These are phyloP conservation scores for Nannochloropsis salina DNA, from an alignment of 108 stramenopile species.

Conservation along the genomic window DNA sequence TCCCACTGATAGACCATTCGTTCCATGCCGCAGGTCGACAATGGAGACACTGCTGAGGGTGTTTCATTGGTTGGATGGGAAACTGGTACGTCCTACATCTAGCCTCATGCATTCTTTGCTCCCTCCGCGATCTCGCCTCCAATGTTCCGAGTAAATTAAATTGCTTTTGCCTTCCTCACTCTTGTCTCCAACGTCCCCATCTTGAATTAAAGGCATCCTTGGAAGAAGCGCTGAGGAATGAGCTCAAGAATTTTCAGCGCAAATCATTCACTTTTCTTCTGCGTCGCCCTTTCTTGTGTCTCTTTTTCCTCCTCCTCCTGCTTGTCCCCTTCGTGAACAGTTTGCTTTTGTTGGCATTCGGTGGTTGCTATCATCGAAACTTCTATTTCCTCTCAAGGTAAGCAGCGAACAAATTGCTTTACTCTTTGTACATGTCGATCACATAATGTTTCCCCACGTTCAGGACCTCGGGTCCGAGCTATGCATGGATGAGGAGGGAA, in stretches of 20 bases:
- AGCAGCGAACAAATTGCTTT: background rate
- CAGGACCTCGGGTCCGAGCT: background rate
- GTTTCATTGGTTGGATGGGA: background rate
- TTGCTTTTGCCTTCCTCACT: background rate
- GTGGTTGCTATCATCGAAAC: background rate
- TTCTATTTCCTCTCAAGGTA: background rate
- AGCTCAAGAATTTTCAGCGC: background rate
- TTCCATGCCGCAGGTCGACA: background rate
- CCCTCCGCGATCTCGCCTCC: background rate
- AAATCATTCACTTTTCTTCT: background rate
- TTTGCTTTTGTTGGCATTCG: slow-evolving; percentile 6
- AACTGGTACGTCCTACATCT: background rate
- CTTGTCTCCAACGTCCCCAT: background rate
- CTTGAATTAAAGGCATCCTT: background rate
- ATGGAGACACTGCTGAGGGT: background rate
- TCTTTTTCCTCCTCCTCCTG: background rate
- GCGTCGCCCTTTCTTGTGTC: background rate
- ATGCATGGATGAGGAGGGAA: background rate
- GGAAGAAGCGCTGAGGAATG: background rate
- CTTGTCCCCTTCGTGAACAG: background rate
- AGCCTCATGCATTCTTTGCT: background rate
- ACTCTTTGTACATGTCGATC: background rate
- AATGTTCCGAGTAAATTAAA: background rate
- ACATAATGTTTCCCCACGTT: background rate
- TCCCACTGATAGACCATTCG: too few relatives aligned